Evolutionary conservation across 305 asterid species (phyloP).

Genomic region (Fraxinus xanthoxyloides): DNA sequence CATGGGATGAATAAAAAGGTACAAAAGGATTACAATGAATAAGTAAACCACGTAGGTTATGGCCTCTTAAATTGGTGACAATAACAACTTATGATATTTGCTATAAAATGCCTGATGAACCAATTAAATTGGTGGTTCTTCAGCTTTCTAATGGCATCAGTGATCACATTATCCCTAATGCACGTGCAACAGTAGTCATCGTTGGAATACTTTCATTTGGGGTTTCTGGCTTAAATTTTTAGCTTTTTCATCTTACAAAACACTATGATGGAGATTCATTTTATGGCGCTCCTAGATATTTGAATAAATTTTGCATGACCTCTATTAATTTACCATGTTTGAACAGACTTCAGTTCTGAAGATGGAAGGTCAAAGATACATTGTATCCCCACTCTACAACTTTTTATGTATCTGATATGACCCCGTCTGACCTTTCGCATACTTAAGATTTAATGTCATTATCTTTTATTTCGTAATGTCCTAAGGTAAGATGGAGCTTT

Average conservation of each 20-base stretch:
- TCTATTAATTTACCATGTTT: background rate
- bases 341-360: background rate
- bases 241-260: background rate
- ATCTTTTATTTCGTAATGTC: background rate
- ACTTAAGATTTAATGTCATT: constrained; percentile 11
- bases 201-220: background rate
- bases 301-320: background rate
- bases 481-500: constrained; percentile 2
- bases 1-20: background rate
- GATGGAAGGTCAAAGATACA: background rate
- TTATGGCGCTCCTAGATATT: background rate
- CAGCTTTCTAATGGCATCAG: background rate
- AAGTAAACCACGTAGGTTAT: background rate
- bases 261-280: background rate
- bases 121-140: background rate
- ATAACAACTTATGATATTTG: background rate
- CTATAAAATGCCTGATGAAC: background rate
- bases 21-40: background rate
- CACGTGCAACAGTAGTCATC: background rate
- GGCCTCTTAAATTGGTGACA: background rate
- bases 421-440: background rate
- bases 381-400: background rate
- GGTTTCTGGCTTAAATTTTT: background rate
- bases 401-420: background rate
- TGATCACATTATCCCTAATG: background rate